Conservation (phyloP, 108 stramenopile species). For the Fistulifera solaris region DNA sequence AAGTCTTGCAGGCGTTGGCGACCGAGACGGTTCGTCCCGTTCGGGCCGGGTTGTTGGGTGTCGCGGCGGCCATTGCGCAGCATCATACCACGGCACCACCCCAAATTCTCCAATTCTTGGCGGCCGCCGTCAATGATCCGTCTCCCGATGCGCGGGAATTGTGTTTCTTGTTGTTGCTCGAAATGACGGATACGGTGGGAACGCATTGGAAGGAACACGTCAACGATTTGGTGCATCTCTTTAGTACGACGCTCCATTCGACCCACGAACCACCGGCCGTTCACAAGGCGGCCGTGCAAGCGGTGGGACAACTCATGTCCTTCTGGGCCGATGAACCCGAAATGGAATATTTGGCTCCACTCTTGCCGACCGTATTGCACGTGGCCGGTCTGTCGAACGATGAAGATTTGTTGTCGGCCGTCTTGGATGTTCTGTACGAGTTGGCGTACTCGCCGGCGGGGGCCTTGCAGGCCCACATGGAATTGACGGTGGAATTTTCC, state of each 20-base stretch:
- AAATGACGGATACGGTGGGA: slow-evolving; percentile 92
- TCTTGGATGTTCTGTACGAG: slow-evolving; percentile 87
- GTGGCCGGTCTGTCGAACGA: slow-evolving; percentile 58
- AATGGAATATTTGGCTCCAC: slow-evolving; percentile 56
- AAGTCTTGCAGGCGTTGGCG: slow-evolving; percentile 63
- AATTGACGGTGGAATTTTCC: slow-evolving; percentile 55
- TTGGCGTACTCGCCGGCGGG: slow-evolving; percentile 57
- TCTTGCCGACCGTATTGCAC: slow-evolving; percentile 69
- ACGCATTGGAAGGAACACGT: slow-evolving; percentile 74
- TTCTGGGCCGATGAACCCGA: slow-evolving; percentile 67
- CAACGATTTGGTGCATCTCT: slow-evolving; percentile 58
- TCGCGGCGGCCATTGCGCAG: slow-evolving; percentile 68
- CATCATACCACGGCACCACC: slow-evolving; percentile 43
- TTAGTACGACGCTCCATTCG: slow-evolving; percentile 54
- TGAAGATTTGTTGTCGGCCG: slow-evolving; percentile 69
- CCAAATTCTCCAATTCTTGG: slow-evolving; percentile 74
- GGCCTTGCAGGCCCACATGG: slow-evolving; percentile 44
- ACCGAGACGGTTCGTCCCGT: slow-evolving; percentile 76
- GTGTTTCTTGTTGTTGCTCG: slow-evolving; percentile 81
- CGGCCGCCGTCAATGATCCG: slow-evolving; percentile 39
- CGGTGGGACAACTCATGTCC: slow-evolving; percentile 66
- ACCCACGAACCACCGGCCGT: slow-evolving; percentile 50
- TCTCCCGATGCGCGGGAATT: slow-evolving; percentile 73
- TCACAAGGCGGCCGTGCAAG: slow-evolving; percentile 75
- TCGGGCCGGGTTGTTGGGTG: slow-evolving; percentile 69